A percentile compares a stretch with the other conserved stretches of the same genome.
These are phyloP conservation scores for Backusella sp. DNA, from an alignment of 192 early-diverging fungal species.

Conservation along the genomic window DNA sequence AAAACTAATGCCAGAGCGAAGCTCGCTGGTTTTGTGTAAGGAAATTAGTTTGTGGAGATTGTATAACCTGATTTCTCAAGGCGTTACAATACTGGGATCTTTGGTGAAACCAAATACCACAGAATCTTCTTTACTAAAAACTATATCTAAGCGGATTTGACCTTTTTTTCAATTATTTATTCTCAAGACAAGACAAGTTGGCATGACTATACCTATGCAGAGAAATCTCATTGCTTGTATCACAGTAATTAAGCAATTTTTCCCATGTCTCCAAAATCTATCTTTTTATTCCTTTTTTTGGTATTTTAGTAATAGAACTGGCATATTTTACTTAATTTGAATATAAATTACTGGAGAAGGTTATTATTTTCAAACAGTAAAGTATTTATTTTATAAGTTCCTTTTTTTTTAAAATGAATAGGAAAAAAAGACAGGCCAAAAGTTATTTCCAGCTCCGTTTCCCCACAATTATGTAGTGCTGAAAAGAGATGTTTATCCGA, in stretches of 20 bases:
- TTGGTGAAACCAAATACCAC: background rate
- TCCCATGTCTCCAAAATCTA: background rate
- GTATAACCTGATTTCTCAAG: background rate
- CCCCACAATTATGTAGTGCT: background rate
- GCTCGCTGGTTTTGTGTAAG: background rate
- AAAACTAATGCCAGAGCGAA: background rate
- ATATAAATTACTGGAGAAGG: background rate
- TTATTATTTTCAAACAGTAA: background rate
- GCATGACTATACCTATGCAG: background rate
- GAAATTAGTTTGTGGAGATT: background rate
- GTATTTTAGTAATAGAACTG: slow-evolving; percentile 1
- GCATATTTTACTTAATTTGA: background rate
- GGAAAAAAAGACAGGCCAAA: background rate
- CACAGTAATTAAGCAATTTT: background rate
- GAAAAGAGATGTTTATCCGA: background rate
- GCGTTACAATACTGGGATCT: background rate
- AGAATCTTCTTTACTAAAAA: background rate
- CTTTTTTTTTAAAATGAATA: background rate
- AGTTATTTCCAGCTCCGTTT: background rate
- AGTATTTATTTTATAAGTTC: background rate
- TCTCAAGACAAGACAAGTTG: background rate
- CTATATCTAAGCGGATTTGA: background rate
- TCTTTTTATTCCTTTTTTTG: background rate
- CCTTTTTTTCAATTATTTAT: background rate
- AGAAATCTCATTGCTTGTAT: background rate